Evolutionary conservation across 352 stramenopile species (phyloP).

Genomic region (Phytophthora pini): DNA sequence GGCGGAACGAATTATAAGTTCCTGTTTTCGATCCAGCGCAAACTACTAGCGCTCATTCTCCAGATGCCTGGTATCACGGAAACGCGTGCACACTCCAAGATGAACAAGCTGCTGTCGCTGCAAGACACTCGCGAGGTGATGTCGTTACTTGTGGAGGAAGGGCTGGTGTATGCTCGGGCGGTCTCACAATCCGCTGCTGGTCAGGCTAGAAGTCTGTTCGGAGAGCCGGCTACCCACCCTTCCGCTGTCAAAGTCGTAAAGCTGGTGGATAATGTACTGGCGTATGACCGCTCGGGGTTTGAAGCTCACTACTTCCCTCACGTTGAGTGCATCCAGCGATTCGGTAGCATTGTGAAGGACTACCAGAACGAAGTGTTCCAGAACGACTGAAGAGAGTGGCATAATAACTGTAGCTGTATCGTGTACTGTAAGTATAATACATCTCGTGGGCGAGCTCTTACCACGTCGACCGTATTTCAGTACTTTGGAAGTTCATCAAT

Average conservation of each 20-base stretch:
- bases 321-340: conserved; percentile 81
- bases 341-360: conserved; percentile 79
- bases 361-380: conserved; percentile 61
- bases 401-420: conserved; percentile 11
- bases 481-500: neutral
- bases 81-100: conserved; percentile 52
- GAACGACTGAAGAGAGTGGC: conserved; percentile 17
- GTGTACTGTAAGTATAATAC: conserved; percentile 9
- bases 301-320: conserved; percentile 81
- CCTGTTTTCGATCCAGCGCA: conserved; percentile 79
- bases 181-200: conserved; percentile 9
- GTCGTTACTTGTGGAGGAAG: conserved; percentile 72
- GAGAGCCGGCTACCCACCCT: conserved; percentile 15
- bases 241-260: conserved; percentile 44
- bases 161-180: conserved; percentile 68
- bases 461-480: too few relatives aligned
- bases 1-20: conserved; percentile 78
- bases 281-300: conserved; percentile 55
- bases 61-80: conserved; percentile 67
- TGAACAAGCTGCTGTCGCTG: conserved; percentile 69
- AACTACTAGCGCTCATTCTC: conserved; percentile 65
- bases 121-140: conserved; percentile 81
- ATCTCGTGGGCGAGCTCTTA: neutral
- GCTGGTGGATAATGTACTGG: conserved; percentile 48
- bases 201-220: conserved; percentile 41